A percentile compares a stretch with the other conserved stretches of the same genome.
Conservation (phyloP, 257 asterid species). For the Scutellaria baicalensis region DNA sequence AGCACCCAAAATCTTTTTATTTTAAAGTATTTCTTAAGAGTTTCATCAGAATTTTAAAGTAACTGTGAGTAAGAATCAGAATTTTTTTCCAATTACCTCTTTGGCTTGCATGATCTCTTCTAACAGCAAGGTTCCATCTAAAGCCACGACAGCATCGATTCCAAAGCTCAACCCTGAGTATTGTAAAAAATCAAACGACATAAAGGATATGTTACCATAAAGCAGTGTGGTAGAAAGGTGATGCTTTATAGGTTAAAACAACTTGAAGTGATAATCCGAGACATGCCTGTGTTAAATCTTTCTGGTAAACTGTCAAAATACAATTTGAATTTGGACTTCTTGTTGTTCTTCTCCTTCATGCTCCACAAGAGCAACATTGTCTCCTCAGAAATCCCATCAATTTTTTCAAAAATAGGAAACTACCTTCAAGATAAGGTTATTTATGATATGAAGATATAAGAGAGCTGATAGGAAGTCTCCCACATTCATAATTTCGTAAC, state of each 20-base stretch:
- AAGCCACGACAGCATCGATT: conserved; percentile 71
- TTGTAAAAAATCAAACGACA: neutral
- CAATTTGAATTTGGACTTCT: conserved; percentile 50
- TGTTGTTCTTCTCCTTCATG: conserved; percentile 87
- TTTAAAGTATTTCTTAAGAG: neutral
- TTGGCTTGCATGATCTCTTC: conserved; percentile 91
- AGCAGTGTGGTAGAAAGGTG: neutral
- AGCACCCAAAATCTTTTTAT: neutral
- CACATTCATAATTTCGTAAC: conserved; percentile 2
- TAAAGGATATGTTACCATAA: neutral
- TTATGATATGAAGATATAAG: conserved; percentile 9
- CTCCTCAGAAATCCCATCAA: conserved; percentile 73
- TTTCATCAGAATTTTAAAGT: no score
- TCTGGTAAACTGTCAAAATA: conserved; percentile 74
- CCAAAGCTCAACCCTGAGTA: conserved; percentile 87
- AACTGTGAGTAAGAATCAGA: neutral
- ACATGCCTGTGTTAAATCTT: conserved; percentile 66
- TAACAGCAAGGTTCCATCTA: conserved; percentile 85
- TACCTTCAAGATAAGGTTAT: conserved; percentile 38
- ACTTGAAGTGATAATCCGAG: conserved; percentile 1
- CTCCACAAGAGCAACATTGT: conserved; percentile 96
- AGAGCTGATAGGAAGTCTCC: neutral
- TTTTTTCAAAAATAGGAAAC: conserved; percentile 58
- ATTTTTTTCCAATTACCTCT: conserved; percentile 45
- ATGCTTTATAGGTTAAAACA: neutral